Evolutionary conservation across 768 basidiomycete species (phyloP).

Genomic region (Trichaptum fuscoviolaceum): DNA sequence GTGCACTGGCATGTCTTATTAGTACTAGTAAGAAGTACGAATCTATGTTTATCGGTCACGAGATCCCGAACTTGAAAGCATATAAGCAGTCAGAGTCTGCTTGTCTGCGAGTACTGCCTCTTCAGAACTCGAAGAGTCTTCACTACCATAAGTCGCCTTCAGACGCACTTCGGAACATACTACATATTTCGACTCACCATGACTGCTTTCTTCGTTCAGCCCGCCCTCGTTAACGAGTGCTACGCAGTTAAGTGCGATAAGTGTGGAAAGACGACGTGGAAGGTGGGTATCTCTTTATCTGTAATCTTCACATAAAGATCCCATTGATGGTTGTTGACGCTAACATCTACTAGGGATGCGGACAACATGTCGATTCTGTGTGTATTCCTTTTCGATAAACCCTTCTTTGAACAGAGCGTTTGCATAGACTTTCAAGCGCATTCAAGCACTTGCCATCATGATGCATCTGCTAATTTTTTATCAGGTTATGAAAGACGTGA

Average conservation of each 20-base stretch:
- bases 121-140: too few relatives aligned
- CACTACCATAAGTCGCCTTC: too few relatives aligned
- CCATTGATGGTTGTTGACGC: neutral
- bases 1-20: too few relatives aligned
- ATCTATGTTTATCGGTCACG: too few relatives aligned
- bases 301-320: slow-evolving; percentile 19
- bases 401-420: too few relatives aligned
- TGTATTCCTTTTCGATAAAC: slow-evolving; percentile 3
- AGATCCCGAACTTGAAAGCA: too few relatives aligned
- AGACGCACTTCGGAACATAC: too few relatives aligned
- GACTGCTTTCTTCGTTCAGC: slow-evolving; percentile 1
- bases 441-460: neutral
- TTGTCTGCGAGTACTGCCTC: too few relatives aligned
- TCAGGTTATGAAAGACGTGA: slow-evolving; percentile 46
- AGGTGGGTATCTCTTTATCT: slow-evolving; percentile 36
- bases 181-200: neutral
- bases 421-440: too few relatives aligned
- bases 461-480: slow-evolving; percentile 11
- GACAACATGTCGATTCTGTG: slow-evolving; percentile 16
- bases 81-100: too few relatives aligned
- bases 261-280: slow-evolving; percentile 71
- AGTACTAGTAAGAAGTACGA: too few relatives aligned
- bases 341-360: slow-evolving; percentile 15
- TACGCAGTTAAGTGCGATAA: slow-evolving; percentile 49
- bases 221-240: slow-evolving; percentile 48